A percentile compares a stretch with the other conserved stretches of the same genome.
Conservation (phyloP, 1,284 basidiomycete species). For the Moniliella sp. region DNA sequence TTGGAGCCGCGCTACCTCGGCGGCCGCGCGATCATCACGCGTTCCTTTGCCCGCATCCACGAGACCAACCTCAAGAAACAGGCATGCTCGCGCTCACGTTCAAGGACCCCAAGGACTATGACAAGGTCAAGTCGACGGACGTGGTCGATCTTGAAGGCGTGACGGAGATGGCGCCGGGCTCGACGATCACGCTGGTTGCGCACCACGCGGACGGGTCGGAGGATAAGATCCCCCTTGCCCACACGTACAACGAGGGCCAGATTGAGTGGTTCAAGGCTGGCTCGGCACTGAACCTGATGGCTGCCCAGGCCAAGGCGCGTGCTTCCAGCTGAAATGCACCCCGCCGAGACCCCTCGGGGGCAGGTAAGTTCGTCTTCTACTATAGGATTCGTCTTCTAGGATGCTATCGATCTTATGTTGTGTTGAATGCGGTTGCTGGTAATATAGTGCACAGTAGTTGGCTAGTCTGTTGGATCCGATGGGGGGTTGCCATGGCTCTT, state of each 20-base stretch:
- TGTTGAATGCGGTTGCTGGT: no score
- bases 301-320: no score
- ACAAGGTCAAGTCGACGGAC: constrained; percentile 25
- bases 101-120: constrained; percentile 27
- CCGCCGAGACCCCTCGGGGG: no score
- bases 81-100: constrained; percentile 27
- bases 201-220: constrained; percentile 31
- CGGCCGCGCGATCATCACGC: constrained; percentile 77
- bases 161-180: constrained; percentile 22
- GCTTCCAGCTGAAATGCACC: no score
- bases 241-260: constrained; percentile 32
- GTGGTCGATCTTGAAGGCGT: constrained; percentile 24
- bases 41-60: constrained; percentile 94
- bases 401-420: no score
- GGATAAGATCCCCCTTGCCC: constrained; percentile 25
- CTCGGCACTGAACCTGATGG: no score
- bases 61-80: constrained; percentile 37
- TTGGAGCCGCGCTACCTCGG: constrained; percentile 92
- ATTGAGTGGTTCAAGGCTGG: constrained; percentile 32
- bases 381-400: no score
- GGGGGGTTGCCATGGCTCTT: no score
- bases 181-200: constrained; percentile 19
- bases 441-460: no score
- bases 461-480: no score
- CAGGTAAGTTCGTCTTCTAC: no score